Evolutionary conservation across 345 rosid species (phyloP).

Genomic region (Murraya koenigii): DNA sequence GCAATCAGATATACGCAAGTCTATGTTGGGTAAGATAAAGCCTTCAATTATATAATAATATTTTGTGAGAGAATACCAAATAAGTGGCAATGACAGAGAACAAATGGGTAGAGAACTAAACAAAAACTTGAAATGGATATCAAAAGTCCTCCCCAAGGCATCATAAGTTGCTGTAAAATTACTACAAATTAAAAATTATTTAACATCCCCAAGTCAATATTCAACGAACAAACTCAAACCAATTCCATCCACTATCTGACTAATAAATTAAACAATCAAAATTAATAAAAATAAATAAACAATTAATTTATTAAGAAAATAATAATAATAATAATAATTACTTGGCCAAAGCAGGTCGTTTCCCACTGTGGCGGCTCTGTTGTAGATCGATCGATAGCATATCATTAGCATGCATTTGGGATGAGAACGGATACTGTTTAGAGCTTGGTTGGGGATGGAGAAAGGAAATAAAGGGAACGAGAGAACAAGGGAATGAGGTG

Average conservation of each 20-base stretch:
- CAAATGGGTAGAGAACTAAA: not conserved
- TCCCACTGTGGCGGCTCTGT: too few relatives aligned
- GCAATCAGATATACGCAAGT: not conserved
- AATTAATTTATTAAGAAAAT: not conserved
- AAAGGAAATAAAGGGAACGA: too few relatives aligned
- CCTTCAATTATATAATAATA: not conserved
- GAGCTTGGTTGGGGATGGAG: too few relatives aligned
- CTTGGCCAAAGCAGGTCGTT: slow-evolving; percentile 95
- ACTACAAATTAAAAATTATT: slow-evolving; percentile 19
- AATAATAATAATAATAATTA: slow-evolving; percentile 7
- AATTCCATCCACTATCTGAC: not conserved
- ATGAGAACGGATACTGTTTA: too few relatives aligned
- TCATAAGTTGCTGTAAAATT: slow-evolving; percentile 62
- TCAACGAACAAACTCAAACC: slow-evolving; percentile 5
- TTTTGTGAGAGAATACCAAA: not conserved
- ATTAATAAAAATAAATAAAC: not conserved
- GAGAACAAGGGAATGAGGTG: too few relatives aligned
- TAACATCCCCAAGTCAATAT: not conserved
- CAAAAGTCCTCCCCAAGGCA: slow-evolving; percentile 50
- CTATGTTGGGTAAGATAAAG: not conserved
- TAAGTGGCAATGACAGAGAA: slow-evolving; percentile 1
- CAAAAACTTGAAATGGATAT: slow-evolving; percentile 4
- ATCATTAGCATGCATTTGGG: too few relatives aligned
- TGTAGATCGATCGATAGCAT: too few relatives aligned
- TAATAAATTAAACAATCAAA: not conserved